These are phyloP conservation scores for Ganoderma sinense DNA, from an alignment of 1,284 basidiomycete genomes.

Conservation along the genomic window DNA sequence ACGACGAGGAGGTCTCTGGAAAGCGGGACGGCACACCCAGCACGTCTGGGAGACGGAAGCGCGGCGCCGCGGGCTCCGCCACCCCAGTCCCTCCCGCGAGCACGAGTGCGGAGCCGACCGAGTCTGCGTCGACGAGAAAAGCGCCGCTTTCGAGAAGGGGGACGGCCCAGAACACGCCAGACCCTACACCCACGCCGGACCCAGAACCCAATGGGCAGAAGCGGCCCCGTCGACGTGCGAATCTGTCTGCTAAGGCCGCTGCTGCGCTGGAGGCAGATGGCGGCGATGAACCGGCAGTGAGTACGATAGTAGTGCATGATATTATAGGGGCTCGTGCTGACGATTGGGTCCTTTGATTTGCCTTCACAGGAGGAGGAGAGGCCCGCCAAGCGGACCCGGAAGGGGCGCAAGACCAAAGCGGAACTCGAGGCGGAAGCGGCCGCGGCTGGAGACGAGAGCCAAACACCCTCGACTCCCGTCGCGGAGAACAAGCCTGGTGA, in stretches of 20 bases:
- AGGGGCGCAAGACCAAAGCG: conserved; percentile 38
- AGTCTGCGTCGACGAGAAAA: conserved; percentile 35
- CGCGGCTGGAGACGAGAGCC: not conserved
- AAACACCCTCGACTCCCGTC: conserved; percentile 13
- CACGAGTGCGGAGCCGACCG: conserved; percentile 19
- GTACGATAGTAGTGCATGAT: conserved; percentile 9
- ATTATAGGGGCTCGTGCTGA: not conserved
- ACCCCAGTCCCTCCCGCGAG: conserved; percentile 11
- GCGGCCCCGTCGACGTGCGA: conserved; percentile 45
- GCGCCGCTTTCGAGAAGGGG: conserved; percentile 50
- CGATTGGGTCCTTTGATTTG: not conserved
- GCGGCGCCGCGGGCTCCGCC: conserved; percentile 14
- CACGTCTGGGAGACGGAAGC: conserved; percentile 30
- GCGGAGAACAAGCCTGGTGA: conserved; percentile 40
- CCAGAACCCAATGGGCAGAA: conserved; percentile 65
- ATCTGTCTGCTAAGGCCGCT: conserved; percentile 36
- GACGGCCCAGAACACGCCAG: conserved; percentile 52
- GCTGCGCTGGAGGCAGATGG: conserved; percentile 36
- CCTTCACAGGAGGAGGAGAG: conserved; percentile 38
- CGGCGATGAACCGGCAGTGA: conserved; percentile 47
- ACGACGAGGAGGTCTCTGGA: conserved; percentile 71
- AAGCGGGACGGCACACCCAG: conserved; percentile 25
- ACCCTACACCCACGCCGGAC: conserved; percentile 60
- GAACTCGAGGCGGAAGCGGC: conserved; percentile 27
- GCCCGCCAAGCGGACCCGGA: conserved; percentile 42